A percentile compares a stretch with the other conserved stretches of the same genome.
These are phyloP conservation scores for Daldinia sp. DNA, from an alignment of 2,329 filamentous ascomycete species.

Conservation along the genomic window DNA sequence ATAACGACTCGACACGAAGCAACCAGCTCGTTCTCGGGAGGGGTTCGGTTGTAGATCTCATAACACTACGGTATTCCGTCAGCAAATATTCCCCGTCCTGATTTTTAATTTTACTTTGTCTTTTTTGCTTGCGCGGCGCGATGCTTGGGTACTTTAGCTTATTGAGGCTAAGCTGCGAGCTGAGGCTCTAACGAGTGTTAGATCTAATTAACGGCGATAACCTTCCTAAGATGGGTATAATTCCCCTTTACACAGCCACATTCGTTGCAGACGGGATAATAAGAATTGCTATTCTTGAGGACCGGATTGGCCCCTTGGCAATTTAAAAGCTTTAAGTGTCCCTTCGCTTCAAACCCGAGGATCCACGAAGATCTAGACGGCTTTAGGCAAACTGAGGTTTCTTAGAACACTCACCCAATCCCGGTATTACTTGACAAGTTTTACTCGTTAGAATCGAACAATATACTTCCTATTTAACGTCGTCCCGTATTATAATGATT, in stretches of 20 bases:
- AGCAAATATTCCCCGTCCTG: neutral
- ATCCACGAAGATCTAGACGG: neutral
- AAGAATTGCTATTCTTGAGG: neutral
- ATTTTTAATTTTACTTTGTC: neutral
- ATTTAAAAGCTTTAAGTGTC: neutral
- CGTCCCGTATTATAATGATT: too few species aligned
- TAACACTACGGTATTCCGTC: neutral
- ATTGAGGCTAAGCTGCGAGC: slow-evolving; percentile 21
- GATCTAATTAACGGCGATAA: neutral
- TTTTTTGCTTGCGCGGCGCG: slow-evolving; percentile 9
- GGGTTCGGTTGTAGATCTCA: neutral
- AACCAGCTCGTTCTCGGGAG: slow-evolving; percentile 2
- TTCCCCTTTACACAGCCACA: slow-evolving; percentile 2
- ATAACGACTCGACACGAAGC: neutral
- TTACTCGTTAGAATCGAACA: too few species aligned
- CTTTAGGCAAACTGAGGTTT: too few species aligned
- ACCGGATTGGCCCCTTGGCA: neutral
- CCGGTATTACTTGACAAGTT: too few species aligned
- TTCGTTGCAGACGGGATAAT: neutral
- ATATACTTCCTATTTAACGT: too few species aligned
- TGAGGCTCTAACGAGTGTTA: slow-evolving; percentile 1
- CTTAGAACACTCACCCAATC: too few species aligned
- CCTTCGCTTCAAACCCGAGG: neutral
- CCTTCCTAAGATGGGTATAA: slow-evolving; percentile 4
- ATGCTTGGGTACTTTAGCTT: neutral